Conservation (phyloP, 225 moss, liverwort and hornwort species). For the Physcomitrium patens region DNA sequence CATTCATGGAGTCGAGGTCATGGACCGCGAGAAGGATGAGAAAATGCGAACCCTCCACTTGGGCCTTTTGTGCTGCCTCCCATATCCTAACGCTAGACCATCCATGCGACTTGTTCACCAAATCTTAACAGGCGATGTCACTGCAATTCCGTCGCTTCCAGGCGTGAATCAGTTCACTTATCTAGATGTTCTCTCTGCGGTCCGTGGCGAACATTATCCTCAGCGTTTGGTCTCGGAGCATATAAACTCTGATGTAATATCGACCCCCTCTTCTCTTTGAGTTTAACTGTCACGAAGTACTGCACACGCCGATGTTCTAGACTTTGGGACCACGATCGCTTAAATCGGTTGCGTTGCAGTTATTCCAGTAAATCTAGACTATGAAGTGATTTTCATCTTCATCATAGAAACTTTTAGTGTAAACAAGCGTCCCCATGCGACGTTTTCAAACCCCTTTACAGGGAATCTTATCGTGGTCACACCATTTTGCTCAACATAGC, state of each 20-base stretch:
- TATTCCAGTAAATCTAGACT: too few relatives aligned
- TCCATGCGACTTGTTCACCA: slow-evolving; percentile 48
- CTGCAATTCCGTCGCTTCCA: slow-evolving; percentile 37
- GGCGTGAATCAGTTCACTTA: slow-evolving; percentile 19
- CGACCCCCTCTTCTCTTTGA: slow-evolving; percentile 2
- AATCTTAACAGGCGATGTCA: slow-evolving; percentile 33
- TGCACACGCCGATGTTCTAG: too few relatives aligned
- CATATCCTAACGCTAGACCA: slow-evolving; percentile 37
- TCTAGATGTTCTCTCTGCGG: slow-evolving; percentile 28
- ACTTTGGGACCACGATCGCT: too few relatives aligned
- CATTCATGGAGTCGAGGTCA: slow-evolving; percentile 24
- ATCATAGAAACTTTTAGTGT: too few relatives aligned
- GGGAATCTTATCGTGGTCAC: too few relatives aligned
- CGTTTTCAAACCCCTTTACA: too few relatives aligned
- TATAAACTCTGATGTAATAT: neutral
- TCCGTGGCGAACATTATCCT: slow-evolving; percentile 13
- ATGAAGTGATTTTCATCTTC: too few relatives aligned
- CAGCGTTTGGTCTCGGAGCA: neutral
- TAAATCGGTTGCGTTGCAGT: too few relatives aligned
- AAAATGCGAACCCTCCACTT: slow-evolving; percentile 29
- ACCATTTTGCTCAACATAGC: too few relatives aligned
- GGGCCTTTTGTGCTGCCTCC: slow-evolving; percentile 46
- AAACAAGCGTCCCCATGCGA: too few relatives aligned
- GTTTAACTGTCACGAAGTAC: neutral
- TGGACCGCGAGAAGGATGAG: slow-evolving; percentile 31